phyloP scores from a whole-genome alignment of 108 stramenopile genomes.

The Fragilaria radians region DNA sequence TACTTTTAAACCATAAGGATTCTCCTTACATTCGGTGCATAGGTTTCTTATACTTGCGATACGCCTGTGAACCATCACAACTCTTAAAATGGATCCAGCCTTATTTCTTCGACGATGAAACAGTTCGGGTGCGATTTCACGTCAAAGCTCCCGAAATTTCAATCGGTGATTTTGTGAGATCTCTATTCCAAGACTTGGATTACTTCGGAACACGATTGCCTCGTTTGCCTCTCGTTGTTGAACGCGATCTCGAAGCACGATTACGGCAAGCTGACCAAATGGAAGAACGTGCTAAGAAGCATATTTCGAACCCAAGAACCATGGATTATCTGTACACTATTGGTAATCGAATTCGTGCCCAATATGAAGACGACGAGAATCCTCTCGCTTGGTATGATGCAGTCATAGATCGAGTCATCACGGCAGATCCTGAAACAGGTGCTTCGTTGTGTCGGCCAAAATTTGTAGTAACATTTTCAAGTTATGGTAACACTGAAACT shows the following conservation, averaged over 20 bases:
- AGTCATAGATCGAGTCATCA: conserved; percentile 79
- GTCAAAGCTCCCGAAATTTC: conserved; percentile 40
- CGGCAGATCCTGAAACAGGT: conserved; percentile 48
- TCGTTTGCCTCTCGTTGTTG: conserved; percentile 84
- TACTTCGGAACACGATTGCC: conserved; percentile 92
- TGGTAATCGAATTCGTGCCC: conserved; percentile 72
- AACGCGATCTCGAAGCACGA: conserved; percentile 89
- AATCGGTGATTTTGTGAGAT: conserved; percentile 72
- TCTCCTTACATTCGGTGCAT: conserved; percentile 90
- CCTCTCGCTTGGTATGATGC: conserved; percentile 95
- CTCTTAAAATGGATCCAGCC: conserved; percentile 85
- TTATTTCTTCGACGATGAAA: conserved; percentile 86
- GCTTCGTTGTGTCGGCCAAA: conserved; percentile 51
- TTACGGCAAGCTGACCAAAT: conserved; percentile 84
- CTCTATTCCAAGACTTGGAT: conserved; percentile 70
- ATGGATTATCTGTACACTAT: conserved; percentile 67
- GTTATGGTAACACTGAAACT: conserved; percentile 91
- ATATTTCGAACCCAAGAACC: conserved; percentile 35
- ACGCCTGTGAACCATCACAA: conserved; percentile 76
- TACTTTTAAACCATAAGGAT: conserved; percentile 82
- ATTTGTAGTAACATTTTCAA: conserved; percentile 91
- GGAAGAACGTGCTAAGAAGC: conserved; percentile 74
- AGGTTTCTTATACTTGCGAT: conserved; percentile 94
- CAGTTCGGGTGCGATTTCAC: conserved; percentile 33
- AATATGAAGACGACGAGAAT: conserved; percentile 96